phyloP scores from a whole-genome alignment of 345 rosid species.

The Populus pruinosa region DNA sequence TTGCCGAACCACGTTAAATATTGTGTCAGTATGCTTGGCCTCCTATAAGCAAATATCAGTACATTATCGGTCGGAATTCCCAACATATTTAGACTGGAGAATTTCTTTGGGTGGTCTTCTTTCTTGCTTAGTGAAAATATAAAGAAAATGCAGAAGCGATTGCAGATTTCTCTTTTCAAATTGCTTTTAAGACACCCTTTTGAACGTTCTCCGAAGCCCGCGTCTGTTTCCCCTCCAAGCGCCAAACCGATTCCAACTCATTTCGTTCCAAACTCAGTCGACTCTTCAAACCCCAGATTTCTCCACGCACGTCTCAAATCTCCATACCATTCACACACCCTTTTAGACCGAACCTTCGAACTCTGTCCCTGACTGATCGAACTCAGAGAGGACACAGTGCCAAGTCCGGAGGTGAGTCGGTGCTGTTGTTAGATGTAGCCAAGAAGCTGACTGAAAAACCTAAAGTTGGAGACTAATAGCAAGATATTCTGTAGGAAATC shows the following conservation, averaged over 20 bases:
- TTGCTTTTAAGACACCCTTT: slow-evolving; percentile 24
- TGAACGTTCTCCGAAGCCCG: slow-evolving; percentile 25
- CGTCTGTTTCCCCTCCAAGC: slow-evolving; percentile 14
- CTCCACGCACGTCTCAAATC: slow-evolving; percentile 10
- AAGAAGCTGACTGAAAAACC: slow-evolving; percentile 76
- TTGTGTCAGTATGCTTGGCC: too few species aligned
- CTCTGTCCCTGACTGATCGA: not conserved
- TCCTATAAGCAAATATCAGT: too few species aligned
- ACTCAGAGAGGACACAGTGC: slow-evolving; percentile 31
- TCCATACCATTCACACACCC: not conserved
- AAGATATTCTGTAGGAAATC: not conserved
- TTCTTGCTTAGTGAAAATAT: not conserved
- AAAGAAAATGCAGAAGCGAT: slow-evolving; percentile 31
- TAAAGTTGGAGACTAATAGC: slow-evolving; percentile 36
- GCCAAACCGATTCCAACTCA: slow-evolving; percentile 12
- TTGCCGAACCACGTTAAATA: too few species aligned
- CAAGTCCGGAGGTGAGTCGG: slow-evolving; percentile 27
- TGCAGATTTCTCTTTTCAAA: slow-evolving; percentile 37
- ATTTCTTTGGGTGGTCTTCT: not conserved
- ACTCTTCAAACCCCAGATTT: slow-evolving; percentile 5
- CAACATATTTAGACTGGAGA: too few species aligned
- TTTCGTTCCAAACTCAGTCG: slow-evolving; percentile 11
- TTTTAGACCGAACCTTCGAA: slow-evolving; percentile 5
- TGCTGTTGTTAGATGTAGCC: slow-evolving; percentile 46
- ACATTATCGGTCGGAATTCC: too few species aligned